phyloP scores from a whole-genome alignment of 2,329 filamentous ascomycete genomes.

The Knoxdaviesia proteae region DNA sequence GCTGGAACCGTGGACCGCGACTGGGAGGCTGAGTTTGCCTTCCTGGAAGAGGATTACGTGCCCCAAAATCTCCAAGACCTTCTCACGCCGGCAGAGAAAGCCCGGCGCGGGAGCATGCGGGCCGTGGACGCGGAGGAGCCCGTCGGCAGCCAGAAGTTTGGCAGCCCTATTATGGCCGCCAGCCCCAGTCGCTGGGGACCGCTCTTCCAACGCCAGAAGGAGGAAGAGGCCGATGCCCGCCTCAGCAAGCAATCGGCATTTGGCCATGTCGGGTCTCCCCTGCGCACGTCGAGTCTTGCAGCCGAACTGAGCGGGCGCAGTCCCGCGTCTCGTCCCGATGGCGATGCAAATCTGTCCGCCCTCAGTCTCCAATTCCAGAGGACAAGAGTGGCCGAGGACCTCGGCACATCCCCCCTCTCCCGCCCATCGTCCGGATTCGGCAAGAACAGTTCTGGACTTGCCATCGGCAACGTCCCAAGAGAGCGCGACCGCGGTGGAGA shows the following conservation, averaged over 20 bases:
- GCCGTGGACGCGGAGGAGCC: conserved; percentile 28
- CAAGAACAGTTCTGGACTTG: conserved; percentile 15
- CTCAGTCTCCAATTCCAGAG: conserved; percentile 42
- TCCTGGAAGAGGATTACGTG: conserved; percentile 68
- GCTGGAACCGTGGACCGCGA: conserved; percentile 37
- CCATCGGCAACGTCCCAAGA: conserved; percentile 12
- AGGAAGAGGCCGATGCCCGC: conserved; percentile 27
- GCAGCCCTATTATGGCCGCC: conserved; percentile 33
- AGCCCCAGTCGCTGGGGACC: conserved; percentile 42
- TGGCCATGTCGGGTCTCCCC: conserved; percentile 43
- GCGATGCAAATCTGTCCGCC: conserved; percentile 32
- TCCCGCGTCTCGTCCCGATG: conserved; percentile 18
- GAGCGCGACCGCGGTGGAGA: conserved; percentile 23
- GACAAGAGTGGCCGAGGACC: conserved; percentile 29
- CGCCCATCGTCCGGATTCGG: conserved; percentile 24
- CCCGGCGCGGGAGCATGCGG: conserved; percentile 37
- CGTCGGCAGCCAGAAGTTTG: conserved; percentile 31
- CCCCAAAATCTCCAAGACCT: conserved; percentile 50
- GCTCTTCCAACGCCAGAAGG: conserved; percentile 36
- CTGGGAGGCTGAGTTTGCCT: conserved; percentile 50
- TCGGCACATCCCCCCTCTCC: conserved; percentile 23
- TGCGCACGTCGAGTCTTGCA: conserved; percentile 41
- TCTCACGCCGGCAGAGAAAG: conserved; percentile 46
- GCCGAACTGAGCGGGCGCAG: conserved; percentile 25
- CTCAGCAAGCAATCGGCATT: conserved; percentile 28